Base-by-base conservation (phyloP, 1,284 basidiomycete genomes). In the Ustilago trichophora region DNA sequence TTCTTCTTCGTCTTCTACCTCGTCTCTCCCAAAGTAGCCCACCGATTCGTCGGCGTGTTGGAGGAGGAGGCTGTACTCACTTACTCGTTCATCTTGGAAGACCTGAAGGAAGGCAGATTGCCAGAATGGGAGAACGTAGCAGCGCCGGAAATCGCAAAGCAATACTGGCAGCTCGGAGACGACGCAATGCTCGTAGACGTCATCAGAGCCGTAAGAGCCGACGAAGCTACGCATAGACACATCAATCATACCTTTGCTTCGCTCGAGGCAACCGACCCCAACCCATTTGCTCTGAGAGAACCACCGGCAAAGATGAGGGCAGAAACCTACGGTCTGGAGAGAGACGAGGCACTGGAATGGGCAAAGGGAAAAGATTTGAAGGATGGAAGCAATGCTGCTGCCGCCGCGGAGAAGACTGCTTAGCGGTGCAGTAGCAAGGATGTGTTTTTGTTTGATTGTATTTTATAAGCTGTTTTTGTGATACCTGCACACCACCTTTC, bases 21-120 rank as follows among this genome's bases (percentile, higher is more conserved):
- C 51, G 70, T 94, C 42, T 90, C 91, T 0, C 95, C 95, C 0
- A 85, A 85, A 51, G 86, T 88, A 1, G 92, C 91, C 65, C 95
- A 98, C 83, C 90, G 95, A 26, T 98, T 98, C 80, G 94, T 98
- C 38, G 95, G 87, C n/a, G 85, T 92, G 76, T 85, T 98, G 9
- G 95, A 98, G 78, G 94, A 98, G 83, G 93, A 98, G 82, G 94
- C 94, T 4, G 92, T 95, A 6, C 22, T 63, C 24, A 71, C 55
- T n/a, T 63, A 73, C 82, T 91, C 92, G 6, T 86, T 87, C 69
- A 89, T 90, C 79, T 92, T 96, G 65, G 78, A 87, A 41, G 92
- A 97, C 60, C 85, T 97, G 19, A 89, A 93, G 78, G 85, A 85
- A n/a, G 93, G 93, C 13, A 87, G 87, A 37, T 85, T 98, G 47